Conservation (phyloP, 441 rosid genomes). For the Pelargonium fulgidum region DNA sequence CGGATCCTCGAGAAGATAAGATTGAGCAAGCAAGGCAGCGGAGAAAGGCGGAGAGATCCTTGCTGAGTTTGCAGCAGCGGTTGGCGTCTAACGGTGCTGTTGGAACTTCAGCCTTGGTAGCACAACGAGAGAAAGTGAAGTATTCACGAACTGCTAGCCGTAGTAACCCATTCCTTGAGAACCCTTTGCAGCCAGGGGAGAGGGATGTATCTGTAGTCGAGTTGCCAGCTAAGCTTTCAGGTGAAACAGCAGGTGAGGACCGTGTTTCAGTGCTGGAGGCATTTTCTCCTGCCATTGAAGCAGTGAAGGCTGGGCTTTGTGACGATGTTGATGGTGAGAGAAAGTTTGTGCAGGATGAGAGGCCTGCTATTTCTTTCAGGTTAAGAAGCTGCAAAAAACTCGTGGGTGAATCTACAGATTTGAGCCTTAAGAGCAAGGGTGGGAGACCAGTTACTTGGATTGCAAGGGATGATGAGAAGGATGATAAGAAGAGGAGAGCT, state of each 20-base stretch:
- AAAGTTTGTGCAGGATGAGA: slow-evolving; percentile 45
- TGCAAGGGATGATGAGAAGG: slow-evolving; percentile 78
- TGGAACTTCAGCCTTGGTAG: slow-evolving; percentile 37
- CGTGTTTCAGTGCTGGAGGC: slow-evolving; percentile 53
- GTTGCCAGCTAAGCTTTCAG: slow-evolving; percentile 33
- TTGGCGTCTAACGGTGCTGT: slow-evolving; percentile 38
- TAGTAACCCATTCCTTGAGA: slow-evolving; percentile 28
- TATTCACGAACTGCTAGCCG: slow-evolving; percentile 25
- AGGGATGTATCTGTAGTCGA: slow-evolving; percentile 35
- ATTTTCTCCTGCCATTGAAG: slow-evolving; percentile 76
- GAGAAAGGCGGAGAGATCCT: slow-evolving; percentile 80
- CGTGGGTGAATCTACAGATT: slow-evolving; percentile 51
- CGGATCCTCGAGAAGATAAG: slow-evolving; percentile 63
- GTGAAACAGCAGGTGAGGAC: slow-evolving; percentile 23
- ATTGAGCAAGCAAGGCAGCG: slow-evolving; percentile 82
- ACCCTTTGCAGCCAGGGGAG: slow-evolving; percentile 43
- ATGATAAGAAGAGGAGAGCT: slow-evolving; percentile 92
- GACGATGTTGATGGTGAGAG: slow-evolving; percentile 43
- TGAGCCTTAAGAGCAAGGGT: slow-evolving; percentile 46
- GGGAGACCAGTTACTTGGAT: slow-evolving; percentile 33
- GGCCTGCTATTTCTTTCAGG: slow-evolving; percentile 48
- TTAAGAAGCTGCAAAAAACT: slow-evolving; percentile 61
- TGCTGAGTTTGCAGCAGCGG: slow-evolving; percentile 83
- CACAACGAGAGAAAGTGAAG: slow-evolving; percentile 20
- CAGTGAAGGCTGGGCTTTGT: slow-evolving; percentile 39